A percentile compares a stretch with the other conserved stretches of the same genome.
Evolutionary conservation across 345 rosid genomes (phyloP).

Genomic region (Rhodamnia rubescens): DNA sequence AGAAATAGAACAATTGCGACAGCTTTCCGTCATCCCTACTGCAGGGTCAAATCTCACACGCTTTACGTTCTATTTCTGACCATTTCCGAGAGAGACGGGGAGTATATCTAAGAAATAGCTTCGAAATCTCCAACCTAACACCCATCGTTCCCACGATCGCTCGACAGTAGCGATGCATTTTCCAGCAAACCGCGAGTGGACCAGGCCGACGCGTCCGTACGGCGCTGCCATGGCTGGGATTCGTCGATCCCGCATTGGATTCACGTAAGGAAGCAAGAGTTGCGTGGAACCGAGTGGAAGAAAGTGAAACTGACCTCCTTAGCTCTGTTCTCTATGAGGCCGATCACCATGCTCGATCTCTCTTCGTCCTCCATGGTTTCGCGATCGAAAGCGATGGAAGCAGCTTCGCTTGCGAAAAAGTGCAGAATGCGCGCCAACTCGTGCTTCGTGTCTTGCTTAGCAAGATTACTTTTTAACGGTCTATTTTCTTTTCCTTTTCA

Average conservation of each 20-base stretch:
- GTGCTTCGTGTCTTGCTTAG: background rate
- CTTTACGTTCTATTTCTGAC: background rate
- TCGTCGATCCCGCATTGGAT: background rate
- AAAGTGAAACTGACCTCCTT: constrained; percentile 52
- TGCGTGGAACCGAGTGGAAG: background rate
- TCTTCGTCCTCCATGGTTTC: constrained; percentile 72
- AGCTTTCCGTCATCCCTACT: background rate
- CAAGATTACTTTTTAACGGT: background rate
- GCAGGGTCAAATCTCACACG: background rate
- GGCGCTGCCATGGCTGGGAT: background rate
- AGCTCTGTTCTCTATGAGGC: constrained; percentile 87
- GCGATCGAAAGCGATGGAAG: background rate
- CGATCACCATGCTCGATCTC: constrained; percentile 68
- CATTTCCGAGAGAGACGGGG: background rate
- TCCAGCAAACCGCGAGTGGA: background rate
- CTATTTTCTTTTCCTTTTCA: background rate
- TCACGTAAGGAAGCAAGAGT: background rate
- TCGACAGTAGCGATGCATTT: background rate
- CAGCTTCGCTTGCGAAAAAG: background rate
- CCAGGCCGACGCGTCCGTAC: background rate
- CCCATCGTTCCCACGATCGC: background rate
- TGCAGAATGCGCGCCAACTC: constrained; percentile 17
- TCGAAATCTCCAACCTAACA: background rate
- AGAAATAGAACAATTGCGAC: background rate
- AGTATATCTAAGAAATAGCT: background rate